Conservation (phyloP, 805 yeast genomes). For the Candida tammaniensis region DNA sequence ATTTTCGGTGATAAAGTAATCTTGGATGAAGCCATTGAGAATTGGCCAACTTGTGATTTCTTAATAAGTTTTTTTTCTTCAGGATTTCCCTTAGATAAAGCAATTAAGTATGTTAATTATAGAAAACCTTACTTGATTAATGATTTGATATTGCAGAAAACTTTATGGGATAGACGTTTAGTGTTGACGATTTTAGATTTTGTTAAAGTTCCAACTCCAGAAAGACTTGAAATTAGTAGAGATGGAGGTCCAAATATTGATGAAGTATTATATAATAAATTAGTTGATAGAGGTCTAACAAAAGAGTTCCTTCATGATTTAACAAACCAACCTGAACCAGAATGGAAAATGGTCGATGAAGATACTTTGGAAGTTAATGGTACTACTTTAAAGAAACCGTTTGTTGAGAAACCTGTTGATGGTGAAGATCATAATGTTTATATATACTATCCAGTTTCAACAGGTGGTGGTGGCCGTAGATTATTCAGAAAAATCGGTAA, state of each 20-base stretch:
- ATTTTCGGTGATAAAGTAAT: constrained; percentile 97
- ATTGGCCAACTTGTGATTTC: constrained; percentile 99
- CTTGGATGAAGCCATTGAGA: constrained; percentile 87
- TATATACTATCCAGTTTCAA: constrained; percentile 80
- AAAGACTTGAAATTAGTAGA: constrained; percentile 81
- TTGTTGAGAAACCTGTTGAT: constrained; percentile 97
- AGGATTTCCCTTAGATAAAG: constrained; percentile 96
- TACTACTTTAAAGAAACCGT: constrained; percentile 73
- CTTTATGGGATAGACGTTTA: constrained; percentile 95
- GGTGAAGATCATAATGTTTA: constrained; percentile 98
- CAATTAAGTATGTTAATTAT: constrained; percentile 82
- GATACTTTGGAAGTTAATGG: constrained; percentile 80
- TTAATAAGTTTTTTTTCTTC: constrained; percentile 89
- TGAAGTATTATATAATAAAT: constrained; percentile 41
- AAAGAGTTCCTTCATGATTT: constrained; percentile 51
- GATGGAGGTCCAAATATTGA: constrained; percentile 95
- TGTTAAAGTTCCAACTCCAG: constrained; percentile 86
- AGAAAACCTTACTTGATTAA: constrained; percentile 88
- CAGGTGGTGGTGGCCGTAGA: constrained; percentile 97
- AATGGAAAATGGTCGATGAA: constrained; percentile 80
- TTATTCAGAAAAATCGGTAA: constrained; percentile 95
- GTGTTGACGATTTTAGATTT: constrained; percentile 77
- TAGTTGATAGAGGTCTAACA: constrained; percentile 44
- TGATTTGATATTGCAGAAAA: constrained; percentile 86
- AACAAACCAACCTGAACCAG: constrained; percentile 71